Conservation (phyloP, 768 basidiomycete species). For the Termitomyces sp. region DNA sequence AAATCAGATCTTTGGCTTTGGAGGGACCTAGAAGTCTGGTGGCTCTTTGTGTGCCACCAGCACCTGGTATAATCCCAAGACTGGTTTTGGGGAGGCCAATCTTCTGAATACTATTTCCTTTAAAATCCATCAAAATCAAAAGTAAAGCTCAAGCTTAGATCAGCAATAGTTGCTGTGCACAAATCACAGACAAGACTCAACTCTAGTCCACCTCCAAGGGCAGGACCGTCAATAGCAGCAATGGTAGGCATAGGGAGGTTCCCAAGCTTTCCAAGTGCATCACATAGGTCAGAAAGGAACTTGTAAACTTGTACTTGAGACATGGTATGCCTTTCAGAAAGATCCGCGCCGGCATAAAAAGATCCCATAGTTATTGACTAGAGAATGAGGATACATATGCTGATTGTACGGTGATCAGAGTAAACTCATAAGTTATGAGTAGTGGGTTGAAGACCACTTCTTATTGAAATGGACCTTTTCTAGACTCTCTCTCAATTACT, state of each 20-base stretch:
- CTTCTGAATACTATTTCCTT: constrained; percentile 67
- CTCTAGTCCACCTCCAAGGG: constrained; percentile 91
- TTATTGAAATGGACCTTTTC: constrained; percentile 62
- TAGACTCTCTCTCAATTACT: constrained; percentile 72
- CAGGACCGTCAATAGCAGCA: constrained; percentile 89
- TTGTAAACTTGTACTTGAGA: constrained; percentile 60
- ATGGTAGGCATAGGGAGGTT: constrained; percentile 83
- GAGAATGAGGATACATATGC: constrained; percentile 77
- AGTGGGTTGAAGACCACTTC: constrained; percentile 31
- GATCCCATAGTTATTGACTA: constrained; percentile 69
- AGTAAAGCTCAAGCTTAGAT: not conserved
- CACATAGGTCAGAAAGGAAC: constrained; percentile 74
- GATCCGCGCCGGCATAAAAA: constrained; percentile 92
- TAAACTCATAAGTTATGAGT: not conserved
- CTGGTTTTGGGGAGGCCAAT: constrained; percentile 81
- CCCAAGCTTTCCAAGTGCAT: constrained; percentile 71
- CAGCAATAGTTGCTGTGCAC: constrained; percentile 68
- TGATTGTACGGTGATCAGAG: constrained; percentile 20
- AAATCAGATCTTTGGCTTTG: constrained; percentile 83
- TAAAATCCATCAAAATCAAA: not conserved
- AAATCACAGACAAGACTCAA: constrained; percentile 85
- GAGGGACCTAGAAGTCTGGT: constrained; percentile 73
- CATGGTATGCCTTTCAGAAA: constrained; percentile 84
- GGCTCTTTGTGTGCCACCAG: constrained; percentile 83
- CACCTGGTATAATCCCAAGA: constrained; percentile 84